Base-by-base conservation (phyloP, 768 basidiomycete species). In the Suillus brevipes region DNA sequence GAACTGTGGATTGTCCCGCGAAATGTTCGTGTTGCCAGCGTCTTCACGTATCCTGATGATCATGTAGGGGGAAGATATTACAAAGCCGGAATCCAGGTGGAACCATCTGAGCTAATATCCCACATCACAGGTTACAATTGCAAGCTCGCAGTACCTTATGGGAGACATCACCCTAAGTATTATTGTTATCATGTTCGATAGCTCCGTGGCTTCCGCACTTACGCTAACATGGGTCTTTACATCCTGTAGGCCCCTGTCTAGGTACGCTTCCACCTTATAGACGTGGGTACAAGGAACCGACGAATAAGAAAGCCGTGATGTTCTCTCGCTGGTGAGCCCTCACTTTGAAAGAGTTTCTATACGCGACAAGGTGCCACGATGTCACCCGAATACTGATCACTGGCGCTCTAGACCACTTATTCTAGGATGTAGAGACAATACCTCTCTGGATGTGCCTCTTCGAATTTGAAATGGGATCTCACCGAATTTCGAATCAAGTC, bases 141-240 rank as follows among this genome's bases (percentile, higher is more conserved):
- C 84, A 16, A 89, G 87, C 2, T 88, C 89, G 68, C 78, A 78
- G 37, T 89, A 87, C 70, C 72, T 90, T 65, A 84, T 90, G 85
- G 87, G 89, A 71, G 88, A 89, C 69, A 90, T 88, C 0, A 88
- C 87, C 0, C 83, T 91, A 20, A 87, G 89, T 28, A 90, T 91
- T 59, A 88, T 89, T 1, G 87, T 88, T 13, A 75, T 90, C 42
- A 75, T 89, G 36, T 63, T 63, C 9, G 2, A 28, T 60, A 89
- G 87, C 83, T 89, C 16, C 84, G 87, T 50, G 77, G 83, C 20
- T 75, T 66, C 31, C 47, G n/a, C 13, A 43, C 56, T 18, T n/a
- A 16, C 56, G 13, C 37, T 20, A 36, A 4, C 53, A 37, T 40
- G 20, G n/a, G 7, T 36, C 18, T 52, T 61, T 14, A 42, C 63